phyloP scores from a whole-genome alignment of 805 yeast genomes.

The Ogataea zsoltii region DNA sequence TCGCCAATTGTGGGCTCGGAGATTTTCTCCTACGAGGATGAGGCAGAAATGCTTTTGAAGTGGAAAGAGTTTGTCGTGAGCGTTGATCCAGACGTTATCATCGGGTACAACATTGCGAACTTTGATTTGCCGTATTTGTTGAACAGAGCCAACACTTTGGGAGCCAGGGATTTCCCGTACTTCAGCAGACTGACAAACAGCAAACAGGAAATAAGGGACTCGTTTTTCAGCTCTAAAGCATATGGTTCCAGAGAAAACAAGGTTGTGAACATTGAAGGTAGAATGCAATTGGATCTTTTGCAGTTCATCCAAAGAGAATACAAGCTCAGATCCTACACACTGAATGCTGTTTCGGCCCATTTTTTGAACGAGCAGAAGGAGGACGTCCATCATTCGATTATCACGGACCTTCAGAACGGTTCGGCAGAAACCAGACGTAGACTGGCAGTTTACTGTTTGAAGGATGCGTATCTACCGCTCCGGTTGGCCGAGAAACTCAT shows the following conservation, averaged over 20 bases:
- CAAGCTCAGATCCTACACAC: conserved; percentile 89
- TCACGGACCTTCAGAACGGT: conserved; percentile 92
- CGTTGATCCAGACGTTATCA: conserved; percentile 93
- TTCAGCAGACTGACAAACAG: conserved; percentile 74
- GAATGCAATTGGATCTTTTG: conserved; percentile 90
- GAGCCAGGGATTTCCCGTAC: conserved; percentile 68
- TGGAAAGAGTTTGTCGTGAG: conserved; percentile 87
- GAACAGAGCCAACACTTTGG: conserved; percentile 80
- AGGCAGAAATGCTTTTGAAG: conserved; percentile 74
- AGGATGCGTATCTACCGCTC: conserved; percentile 92
- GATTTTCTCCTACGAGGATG: conserved; percentile 71
- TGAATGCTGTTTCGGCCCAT: conserved; percentile 93
- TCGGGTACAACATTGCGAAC: conserved; percentile 93
- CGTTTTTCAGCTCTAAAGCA: conserved; percentile 90
- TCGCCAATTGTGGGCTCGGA: conserved; percentile 93
- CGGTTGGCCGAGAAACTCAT: conserved; percentile 87
- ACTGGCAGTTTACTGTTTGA: conserved; percentile 93
- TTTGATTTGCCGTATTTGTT: conserved; percentile 93
- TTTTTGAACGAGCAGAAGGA: conserved; percentile 95
- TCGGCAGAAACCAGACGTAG: conserved; percentile 90
- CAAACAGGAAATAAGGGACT: conserved; percentile 76
- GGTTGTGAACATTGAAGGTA: conserved; percentile 88
- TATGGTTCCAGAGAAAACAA: conserved; percentile 95
- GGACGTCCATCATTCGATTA: conserved; percentile 96
- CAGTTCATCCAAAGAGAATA: conserved; percentile 94